Percentiles rank a stretch among this genome's conserved stretches.
phyloP scores from a whole-genome alignment of 768 basidiomycete genomes.

The Peribolospora baueri region DNA sequence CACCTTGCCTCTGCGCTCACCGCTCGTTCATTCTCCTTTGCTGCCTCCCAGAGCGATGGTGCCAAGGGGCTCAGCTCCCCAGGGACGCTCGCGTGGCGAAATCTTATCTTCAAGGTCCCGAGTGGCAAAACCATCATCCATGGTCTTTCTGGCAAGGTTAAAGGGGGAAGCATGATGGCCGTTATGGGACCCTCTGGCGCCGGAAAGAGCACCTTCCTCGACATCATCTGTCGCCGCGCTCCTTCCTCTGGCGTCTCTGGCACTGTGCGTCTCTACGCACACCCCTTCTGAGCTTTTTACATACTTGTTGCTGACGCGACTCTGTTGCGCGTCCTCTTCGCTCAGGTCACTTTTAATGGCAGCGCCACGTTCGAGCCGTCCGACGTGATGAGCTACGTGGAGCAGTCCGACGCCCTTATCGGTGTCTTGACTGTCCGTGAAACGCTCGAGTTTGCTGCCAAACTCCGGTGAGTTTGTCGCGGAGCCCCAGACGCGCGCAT shows the following conservation, averaged over 20 bases:
- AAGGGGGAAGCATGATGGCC: conserved; percentile 15
- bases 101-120: neutral
- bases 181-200: conserved; percentile 11
- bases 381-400: conserved; percentile 30
- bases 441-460: conserved; percentile 30
- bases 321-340: neutral
- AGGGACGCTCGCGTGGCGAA: neutral
- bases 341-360: conserved; percentile 12
- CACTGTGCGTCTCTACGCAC: neutral
- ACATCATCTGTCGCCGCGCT: conserved; percentile 17
- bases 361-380: conserved; percentile 17
- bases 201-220: conserved; percentile 22
- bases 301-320: neutral
- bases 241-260: conserved; percentile 3
- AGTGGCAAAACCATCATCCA: conserved; percentile 9
- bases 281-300: conserved; percentile 1
- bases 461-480: conserved; percentile 22
- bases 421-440: conserved; percentile 36
- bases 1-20: too few relatives aligned
- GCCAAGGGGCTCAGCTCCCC: too few relatives aligned
- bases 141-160: conserved; percentile 5
- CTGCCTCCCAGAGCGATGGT: too few relatives aligned
- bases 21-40: too few relatives aligned
- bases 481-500: neutral
- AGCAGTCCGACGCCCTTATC: conserved; percentile 36